Evolutionary conservation across 257 asterid genomes (phyloP), one percentile per base, ranked within the genome.

Genomic region (Fraxinus anomala): DNA sequence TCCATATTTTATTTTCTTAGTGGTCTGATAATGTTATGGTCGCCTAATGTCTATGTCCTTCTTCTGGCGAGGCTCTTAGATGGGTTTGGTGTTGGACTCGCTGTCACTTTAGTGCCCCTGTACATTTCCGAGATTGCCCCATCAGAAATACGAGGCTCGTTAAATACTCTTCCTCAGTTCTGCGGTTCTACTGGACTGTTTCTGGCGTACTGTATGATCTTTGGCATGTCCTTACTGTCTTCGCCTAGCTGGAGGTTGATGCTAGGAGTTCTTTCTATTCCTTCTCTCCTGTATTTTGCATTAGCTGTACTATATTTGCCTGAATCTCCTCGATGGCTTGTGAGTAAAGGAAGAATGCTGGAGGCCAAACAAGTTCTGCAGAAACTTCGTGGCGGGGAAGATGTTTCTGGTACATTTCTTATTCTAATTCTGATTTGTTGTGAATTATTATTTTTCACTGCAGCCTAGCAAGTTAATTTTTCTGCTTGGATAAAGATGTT

Each of bases 341-440:
- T 79, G 54, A 79, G 82, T 36, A 79, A 79, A 73, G 82, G 82
- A 73, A 79, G 78, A 67, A 79, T 79, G 82, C 70, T 79, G 3
- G 82, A 79, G 70, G 82, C 82, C 21, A 79, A 79, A 79, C 78
- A 24, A 66, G 82, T 79, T 31, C 26, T 79, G 78, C 78, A 79
- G 78, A 73, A 44, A 73, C 31, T 79, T 19, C 82, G 82, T 66
- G 82, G 82, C 42, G 23, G 59, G 74, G 82, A 79, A 65, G 82
- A 79, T 79, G 82, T 79, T 73, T 90, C 96, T 30, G 97, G 96
- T 92, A 85, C 78, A 24, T 59, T 70, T 77, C 37, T 80, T 67
- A 76, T 75, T 74, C 73, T 72, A 3, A 47, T 19, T 67, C 24
- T 26, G 2, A 56, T 56, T 56, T 56, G 14, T 26, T 70, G 16